phyloP scores from a whole-genome alignment of 176 grass and related monocot species.

The Carex scoparia region DNA sequence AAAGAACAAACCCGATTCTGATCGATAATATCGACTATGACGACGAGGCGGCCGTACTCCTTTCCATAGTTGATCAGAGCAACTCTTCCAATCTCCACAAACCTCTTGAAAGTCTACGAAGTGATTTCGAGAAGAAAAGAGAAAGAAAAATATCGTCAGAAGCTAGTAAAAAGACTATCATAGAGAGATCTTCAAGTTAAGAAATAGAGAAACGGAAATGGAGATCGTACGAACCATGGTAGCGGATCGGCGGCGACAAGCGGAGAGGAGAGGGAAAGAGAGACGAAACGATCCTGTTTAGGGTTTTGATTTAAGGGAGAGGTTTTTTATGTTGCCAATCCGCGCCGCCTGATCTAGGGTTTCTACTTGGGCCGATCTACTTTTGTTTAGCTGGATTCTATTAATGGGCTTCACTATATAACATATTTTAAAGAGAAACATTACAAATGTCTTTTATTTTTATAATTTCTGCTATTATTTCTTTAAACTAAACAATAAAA shows the following conservation, averaged over 20 bases:
- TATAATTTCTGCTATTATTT: too few relatives aligned
- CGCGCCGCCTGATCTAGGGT: background rate
- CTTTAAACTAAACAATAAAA: too few relatives aligned
- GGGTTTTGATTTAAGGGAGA: background rate
- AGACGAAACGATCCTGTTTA: background rate
- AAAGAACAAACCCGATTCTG: conserved; percentile 53
- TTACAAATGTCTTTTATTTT: too few relatives aligned
- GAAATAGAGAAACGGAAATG: background rate
- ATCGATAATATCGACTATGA: conserved; percentile 78
- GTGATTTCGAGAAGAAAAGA: background rate
- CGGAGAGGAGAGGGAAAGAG: background rate
- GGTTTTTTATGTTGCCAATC: background rate
- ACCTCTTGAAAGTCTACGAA: conserved; percentile 77
- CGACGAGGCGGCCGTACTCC: conserved; percentile 70
- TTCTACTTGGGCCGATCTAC: background rate
- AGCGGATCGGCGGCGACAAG: background rate
- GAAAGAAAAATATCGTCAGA: background rate
- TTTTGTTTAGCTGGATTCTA: background rate
- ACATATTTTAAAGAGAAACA: too few relatives aligned
- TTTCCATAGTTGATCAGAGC: conserved; percentile 79
- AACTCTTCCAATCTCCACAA: conserved; percentile 87
- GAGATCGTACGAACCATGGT: conserved; percentile 3
- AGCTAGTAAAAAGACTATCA: background rate
- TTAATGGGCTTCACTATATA: too few relatives aligned
- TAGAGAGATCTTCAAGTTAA: background rate